Conservation (phyloP, 305 asterid species). For the Fraxinus xanthoxyloides region DNA sequence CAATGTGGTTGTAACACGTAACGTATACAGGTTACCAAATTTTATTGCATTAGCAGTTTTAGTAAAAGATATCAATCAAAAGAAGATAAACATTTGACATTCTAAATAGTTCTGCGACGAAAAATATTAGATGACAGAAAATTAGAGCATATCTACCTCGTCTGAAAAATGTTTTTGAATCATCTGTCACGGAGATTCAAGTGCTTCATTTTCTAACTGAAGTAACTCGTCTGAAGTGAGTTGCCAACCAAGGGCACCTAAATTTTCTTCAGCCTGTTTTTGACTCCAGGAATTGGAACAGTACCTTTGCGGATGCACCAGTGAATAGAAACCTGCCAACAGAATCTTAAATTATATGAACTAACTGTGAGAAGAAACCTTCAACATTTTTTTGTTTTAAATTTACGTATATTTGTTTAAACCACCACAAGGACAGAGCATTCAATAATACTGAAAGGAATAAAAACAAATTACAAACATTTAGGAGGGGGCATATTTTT, state of each 20-base stretch:
- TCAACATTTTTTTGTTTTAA: neutral
- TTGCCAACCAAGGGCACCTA: constrained; percentile 94
- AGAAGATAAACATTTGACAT: neutral
- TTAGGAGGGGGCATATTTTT: no score
- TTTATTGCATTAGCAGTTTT: neutral
- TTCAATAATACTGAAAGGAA: neutral
- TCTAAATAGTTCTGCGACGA: neutral
- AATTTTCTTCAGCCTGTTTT: constrained; percentile 77
- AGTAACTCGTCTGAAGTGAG: constrained; percentile 60
- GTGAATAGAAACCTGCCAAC: constrained; percentile 70
- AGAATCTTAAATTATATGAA: neutral
- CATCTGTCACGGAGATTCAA: constrained; percentile 68
- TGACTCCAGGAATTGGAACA: constrained; percentile 80
- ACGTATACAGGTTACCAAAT: neutral
- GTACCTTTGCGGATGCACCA: constrained; percentile 92
- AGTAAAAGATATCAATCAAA: neutral
- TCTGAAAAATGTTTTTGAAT: constrained; percentile 83
- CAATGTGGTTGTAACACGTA: neutral
- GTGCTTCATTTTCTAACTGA: constrained; percentile 67
- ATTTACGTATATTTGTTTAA: neutral
- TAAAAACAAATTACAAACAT: no score
- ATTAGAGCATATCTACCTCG: constrained; percentile 35
- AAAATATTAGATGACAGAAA: neutral
- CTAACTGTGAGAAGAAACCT: neutral
- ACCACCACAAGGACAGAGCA: neutral